Percentiles rank a stretch among this genome's conserved stretches.
phyloP scores from a whole-genome alignment of 2,329 filamentous ascomycete genomes.

The Clarireedia hainanense region DNA sequence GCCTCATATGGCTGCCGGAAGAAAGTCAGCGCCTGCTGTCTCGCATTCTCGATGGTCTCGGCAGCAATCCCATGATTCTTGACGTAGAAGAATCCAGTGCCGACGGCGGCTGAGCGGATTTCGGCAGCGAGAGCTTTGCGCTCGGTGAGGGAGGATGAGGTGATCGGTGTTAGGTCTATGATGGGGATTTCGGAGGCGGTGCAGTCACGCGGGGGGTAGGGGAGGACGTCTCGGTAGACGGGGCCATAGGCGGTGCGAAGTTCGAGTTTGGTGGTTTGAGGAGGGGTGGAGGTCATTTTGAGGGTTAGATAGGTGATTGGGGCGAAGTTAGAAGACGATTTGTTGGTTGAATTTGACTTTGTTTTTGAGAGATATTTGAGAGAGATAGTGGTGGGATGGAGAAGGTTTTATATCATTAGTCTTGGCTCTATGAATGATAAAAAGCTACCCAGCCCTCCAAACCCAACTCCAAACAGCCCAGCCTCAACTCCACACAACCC shows the following conservation, averaged over 20 bases:
- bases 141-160: constrained; percentile 30
- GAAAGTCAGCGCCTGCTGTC: constrained; percentile 32
- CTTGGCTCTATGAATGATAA: neutral
- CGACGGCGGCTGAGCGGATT: constrained; percentile 35
- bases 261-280: constrained; percentile 34
- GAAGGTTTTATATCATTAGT: neutral
- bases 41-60: constrained; percentile 26
- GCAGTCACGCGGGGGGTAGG: constrained; percentile 33
- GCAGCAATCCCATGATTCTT: constrained; percentile 36
- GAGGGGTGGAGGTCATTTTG: neutral
- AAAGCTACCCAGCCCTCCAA: no score
- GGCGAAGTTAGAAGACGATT: neutral
- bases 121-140: constrained; percentile 32
- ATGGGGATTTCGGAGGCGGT: constrained; percentile 38
- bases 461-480: no score
- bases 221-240: constrained; percentile 36
- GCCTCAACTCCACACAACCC: no score
- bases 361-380: neutral
- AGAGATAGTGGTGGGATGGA: neutral
- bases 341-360: neutral
- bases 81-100: constrained; percentile 41
- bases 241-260: constrained; percentile 37
- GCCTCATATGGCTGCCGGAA: constrained; percentile 38
- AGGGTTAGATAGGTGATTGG: neutral
- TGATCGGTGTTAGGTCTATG: constrained; percentile 35